Conservation (phyloP, 75 land plant species). For the Chamaecyparis obtusa region DNA sequence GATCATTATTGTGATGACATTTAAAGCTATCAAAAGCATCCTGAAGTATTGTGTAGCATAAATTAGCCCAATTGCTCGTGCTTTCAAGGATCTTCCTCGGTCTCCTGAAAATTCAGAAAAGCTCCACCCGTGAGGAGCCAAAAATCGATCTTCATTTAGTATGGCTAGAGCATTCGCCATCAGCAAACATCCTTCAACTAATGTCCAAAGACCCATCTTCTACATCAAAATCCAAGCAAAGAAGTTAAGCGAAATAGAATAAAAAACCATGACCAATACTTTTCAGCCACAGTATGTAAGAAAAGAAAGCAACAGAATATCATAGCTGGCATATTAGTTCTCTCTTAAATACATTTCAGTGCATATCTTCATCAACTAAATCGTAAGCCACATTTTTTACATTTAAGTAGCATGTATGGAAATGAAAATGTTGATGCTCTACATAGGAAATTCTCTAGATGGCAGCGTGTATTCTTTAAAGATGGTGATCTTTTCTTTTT, state of each 20-base stretch:
- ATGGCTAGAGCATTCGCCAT: slow-evolving; percentile 76
- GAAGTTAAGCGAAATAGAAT: neutral
- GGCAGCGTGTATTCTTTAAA: neutral
- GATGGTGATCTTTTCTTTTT: neutral
- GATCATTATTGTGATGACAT: slow-evolving; percentile 29
- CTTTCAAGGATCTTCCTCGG: slow-evolving; percentile 53
- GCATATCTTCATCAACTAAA: neutral
- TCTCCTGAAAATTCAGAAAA: slow-evolving; percentile 60
- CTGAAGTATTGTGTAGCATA: slow-evolving; percentile 81
- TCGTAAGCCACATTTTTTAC: neutral
- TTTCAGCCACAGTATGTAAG: neutral
- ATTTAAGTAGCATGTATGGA: neutral
- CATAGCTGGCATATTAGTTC: neutral
- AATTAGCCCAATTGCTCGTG: slow-evolving; percentile 71
- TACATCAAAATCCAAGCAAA: slow-evolving; percentile 8
- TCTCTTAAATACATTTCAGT: neutral
- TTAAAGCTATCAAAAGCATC: slow-evolving; percentile 44
- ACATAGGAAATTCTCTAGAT: too few species aligned
- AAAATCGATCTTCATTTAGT: slow-evolving; percentile 82
- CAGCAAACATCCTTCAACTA: slow-evolving; percentile 71
- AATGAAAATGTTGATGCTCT: neutral
- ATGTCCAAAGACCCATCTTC: slow-evolving; percentile 74
- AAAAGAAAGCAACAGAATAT: neutral
- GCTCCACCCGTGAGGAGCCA: slow-evolving; percentile 76
- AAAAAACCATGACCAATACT: neutral